Percentiles rank a stretch among this genome's conserved stretches.
phyloP scores from a whole-genome alignment of 75 land plant genomes.

The Pseudotsuga menziesii region DNA sequence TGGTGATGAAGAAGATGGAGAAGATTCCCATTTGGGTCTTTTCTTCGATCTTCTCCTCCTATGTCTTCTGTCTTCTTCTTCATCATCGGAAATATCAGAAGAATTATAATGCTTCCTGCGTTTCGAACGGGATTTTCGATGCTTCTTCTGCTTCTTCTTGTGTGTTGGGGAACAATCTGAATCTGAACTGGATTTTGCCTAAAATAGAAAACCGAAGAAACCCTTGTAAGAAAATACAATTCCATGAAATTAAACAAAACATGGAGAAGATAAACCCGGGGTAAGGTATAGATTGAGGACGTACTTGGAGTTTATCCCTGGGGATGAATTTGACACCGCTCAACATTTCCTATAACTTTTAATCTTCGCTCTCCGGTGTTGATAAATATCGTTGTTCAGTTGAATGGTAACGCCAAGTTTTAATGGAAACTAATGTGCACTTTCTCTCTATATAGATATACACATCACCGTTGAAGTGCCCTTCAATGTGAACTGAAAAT shows the following conservation, averaged over 20 bases:
- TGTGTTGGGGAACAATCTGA: constrained; percentile 8
- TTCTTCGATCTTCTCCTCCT: constrained; percentile 29
- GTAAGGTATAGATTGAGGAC: neutral
- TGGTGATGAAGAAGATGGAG: constrained; percentile 27
- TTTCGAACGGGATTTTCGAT: constrained; percentile 18
- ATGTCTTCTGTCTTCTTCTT: constrained; percentile 19
- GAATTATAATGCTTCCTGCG: constrained; percentile 15
- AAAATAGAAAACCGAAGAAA: neutral
- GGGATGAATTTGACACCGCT: constrained; percentile 61
- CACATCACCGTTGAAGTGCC: too few species aligned
- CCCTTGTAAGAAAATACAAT: neutral
- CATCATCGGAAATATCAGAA: constrained; percentile 32
- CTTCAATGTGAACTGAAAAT: too few species aligned
- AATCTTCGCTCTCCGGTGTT: too few species aligned
- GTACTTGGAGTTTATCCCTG: constrained; percentile 36
- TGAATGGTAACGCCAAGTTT: too few species aligned
- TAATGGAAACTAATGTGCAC: too few species aligned
- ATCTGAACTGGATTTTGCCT: constrained; percentile 3
- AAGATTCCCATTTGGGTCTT: constrained; percentile 18
- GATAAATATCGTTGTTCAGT: too few species aligned
- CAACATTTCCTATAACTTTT: constrained; percentile 28
- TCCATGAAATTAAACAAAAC: neutral
- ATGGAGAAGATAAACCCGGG: neutral
- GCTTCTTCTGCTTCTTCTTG: constrained; percentile 18
- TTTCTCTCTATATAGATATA: too few species aligned